These are phyloP conservation scores for Aquilaria yunnanensis DNA, from an alignment of 345 rosid species.

Conservation along the genomic window DNA sequence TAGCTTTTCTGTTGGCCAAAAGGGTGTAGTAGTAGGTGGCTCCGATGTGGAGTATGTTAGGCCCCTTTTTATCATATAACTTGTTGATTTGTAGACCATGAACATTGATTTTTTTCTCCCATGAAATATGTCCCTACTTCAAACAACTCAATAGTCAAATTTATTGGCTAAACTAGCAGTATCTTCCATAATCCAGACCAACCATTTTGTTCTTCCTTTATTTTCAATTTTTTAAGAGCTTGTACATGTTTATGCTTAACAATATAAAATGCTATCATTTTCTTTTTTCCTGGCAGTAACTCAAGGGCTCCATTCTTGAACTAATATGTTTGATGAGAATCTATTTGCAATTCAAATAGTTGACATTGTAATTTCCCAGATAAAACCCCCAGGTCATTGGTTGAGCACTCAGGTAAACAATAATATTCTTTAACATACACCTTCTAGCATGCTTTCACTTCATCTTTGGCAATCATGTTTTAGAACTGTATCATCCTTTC, in stretches of 20 bases:
- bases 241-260: neutral
- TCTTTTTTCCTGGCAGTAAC: slow-evolving; percentile 38
- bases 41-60: too few relatives aligned
- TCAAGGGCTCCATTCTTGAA: slow-evolving; percentile 55
- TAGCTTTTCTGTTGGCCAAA: too few relatives aligned
- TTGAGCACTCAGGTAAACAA: slow-evolving; percentile 73
- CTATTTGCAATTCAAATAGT: slow-evolving; percentile 30
- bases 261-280: slow-evolving; percentile 4
- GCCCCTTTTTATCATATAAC: too few relatives aligned
- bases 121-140: too few relatives aligned
- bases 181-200: too few relatives aligned
- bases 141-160: too few relatives aligned
- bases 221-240: too few relatives aligned
- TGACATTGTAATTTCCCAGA: slow-evolving; percentile 24
- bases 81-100: too few relatives aligned
- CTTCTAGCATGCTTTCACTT: neutral
- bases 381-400: slow-evolving; percentile 51
- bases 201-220: too few relatives aligned
- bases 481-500: neutral
- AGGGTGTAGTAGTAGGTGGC: too few relatives aligned
- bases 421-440: neutral
- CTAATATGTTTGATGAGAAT: slow-evolving; percentile 34
- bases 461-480: slow-evolving; percentile 5
- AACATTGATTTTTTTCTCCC: too few relatives aligned
- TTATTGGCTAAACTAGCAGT: too few relatives aligned